Percentiles rank a stretch among this genome's conserved stretches.
phyloP scores from a whole-genome alignment of 2,329 filamentous ascomycete genomes.

The Alternaria arborescens region DNA sequence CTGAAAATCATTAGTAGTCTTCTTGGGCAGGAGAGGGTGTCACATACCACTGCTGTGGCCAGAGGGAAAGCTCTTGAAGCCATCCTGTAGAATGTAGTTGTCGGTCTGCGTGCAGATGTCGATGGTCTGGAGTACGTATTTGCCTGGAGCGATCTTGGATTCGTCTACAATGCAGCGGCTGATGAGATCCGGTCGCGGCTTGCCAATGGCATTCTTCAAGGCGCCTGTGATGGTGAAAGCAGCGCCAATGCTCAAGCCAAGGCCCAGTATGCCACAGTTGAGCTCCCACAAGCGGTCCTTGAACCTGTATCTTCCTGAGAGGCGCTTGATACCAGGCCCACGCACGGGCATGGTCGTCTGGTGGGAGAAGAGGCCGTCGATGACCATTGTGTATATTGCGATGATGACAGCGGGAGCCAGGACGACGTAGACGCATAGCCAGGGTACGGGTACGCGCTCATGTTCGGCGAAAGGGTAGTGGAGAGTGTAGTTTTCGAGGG shows the following conservation, averaged over 20 bases:
- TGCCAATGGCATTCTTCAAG: slow-evolving; percentile 67
- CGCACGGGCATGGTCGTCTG: slow-evolving; percentile 42
- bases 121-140: slow-evolving; percentile 31
- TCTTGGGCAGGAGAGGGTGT: neutral
- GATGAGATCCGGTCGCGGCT: slow-evolving; percentile 68
- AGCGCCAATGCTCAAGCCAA: slow-evolving; percentile 62
- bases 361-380: slow-evolving; percentile 68
- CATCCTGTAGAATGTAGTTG: slow-evolving; percentile 63
- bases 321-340: slow-evolving; percentile 41
- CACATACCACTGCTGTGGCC: slow-evolving; percentile 63
- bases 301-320: slow-evolving; percentile 59
- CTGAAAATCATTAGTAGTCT: slow-evolving; percentile 46
- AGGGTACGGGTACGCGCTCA: slow-evolving; percentile 62
- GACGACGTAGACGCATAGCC: slow-evolving; percentile 60
- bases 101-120: slow-evolving; percentile 62
- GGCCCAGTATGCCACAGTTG: slow-evolving; percentile 67
- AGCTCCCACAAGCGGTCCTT: slow-evolving; percentile 69
- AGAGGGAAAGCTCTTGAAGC: slow-evolving; percentile 67
- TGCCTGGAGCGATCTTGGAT: slow-evolving; percentile 12
- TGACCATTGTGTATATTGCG: slow-evolving; percentile 63
- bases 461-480: slow-evolving; percentile 66
- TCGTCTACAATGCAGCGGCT: slow-evolving; percentile 50
- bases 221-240: slow-evolving; percentile 66
- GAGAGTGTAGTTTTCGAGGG: slow-evolving; percentile 64
- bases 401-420: slow-evolving; percentile 62